phyloP scores from a whole-genome alignment of 805 yeast species.

The Barnettozyma pratensis region DNA sequence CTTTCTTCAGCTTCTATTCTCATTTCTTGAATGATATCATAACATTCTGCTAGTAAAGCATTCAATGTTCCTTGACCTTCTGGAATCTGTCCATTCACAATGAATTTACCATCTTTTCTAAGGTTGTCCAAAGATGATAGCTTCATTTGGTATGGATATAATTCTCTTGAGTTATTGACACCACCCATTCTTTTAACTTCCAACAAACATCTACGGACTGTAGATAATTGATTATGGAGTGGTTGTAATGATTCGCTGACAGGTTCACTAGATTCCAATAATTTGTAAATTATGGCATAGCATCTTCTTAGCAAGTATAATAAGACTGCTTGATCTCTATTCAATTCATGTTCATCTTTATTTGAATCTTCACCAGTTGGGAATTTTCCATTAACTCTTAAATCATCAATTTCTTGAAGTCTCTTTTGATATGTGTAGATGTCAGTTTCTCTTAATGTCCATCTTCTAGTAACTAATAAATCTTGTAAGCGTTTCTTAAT shows the following conservation, averaged over 20 bases:
- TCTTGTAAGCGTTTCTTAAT: conserved; percentile 76
- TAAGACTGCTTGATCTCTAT: conserved; percentile 55
- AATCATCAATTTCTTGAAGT: conserved; percentile 68
- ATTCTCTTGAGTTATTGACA: conserved; percentile 76
- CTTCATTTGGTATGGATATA: conserved; percentile 95
- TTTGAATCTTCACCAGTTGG: conserved; percentile 18
- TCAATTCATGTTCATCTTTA: conserved; percentile 10
- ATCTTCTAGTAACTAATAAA: conserved; percentile 83
- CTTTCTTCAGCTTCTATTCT: conserved; percentile 74
- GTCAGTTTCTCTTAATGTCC: conserved; percentile 97
- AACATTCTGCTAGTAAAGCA: conserved; percentile 88
- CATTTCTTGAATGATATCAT: conserved; percentile 87
- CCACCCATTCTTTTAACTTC: conserved; percentile 95
- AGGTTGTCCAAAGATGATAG: conserved; percentile 83
- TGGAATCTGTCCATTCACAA: conserved; percentile 83
- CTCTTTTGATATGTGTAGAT: conserved; percentile 75
- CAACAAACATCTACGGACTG: conserved; percentile 83
- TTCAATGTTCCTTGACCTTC: conserved; percentile 97
- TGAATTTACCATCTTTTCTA: conserved; percentile 88
- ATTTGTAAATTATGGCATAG: conserved; percentile 83
- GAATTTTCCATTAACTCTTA: conserved; percentile 60
- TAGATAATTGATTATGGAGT: conserved; percentile 85
- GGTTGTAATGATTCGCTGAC: conserved; percentile 92
- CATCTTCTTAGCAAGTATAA: conserved; percentile 83
- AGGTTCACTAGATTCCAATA: conserved; percentile 90